phyloP scores from a whole-genome alignment of 106 monocot species.

The Chionographis japonica region DNA sequence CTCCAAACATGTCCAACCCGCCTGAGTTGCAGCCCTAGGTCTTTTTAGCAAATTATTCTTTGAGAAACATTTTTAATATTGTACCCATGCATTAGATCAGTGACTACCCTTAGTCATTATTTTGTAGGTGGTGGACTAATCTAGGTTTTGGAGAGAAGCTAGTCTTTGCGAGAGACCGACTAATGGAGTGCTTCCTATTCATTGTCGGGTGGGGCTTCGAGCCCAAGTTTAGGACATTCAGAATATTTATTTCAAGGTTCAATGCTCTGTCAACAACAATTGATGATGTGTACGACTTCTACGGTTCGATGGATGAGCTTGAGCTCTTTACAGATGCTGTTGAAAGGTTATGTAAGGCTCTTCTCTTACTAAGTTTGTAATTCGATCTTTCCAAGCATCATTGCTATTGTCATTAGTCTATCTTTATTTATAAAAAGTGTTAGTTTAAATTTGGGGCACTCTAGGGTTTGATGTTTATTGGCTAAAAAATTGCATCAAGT shows the following conservation, averaged over 20 bases:
- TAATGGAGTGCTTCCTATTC: neutral
- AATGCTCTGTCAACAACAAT: neutral
- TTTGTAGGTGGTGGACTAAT: neutral
- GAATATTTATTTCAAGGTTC: neutral
- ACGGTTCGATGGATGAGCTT: neutral
- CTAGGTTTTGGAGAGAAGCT: neutral
- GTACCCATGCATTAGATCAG: no score
- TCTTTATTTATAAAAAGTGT: no score
- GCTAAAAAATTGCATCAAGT: no score
- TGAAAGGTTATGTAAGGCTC: constrained; percentile 16
- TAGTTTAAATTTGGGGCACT: no score
- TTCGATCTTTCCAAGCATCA: neutral
- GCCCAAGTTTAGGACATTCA: neutral
- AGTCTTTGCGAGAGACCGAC: neutral
- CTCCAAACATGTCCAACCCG: no score
- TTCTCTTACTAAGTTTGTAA: no score
- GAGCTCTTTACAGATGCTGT: neutral
- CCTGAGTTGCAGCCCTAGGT: no score
- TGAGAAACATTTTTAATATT: no score
- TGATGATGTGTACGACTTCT: constrained; percentile 1
- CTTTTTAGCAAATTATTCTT: no score
- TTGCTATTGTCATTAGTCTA: no score
- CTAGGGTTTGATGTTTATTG: neutral
- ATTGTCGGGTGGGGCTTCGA: neutral
- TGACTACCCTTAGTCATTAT: no score